Conservation (phyloP, 2,329 filamentous ascomycete genomes). For the Shiraia sp. region DNA sequence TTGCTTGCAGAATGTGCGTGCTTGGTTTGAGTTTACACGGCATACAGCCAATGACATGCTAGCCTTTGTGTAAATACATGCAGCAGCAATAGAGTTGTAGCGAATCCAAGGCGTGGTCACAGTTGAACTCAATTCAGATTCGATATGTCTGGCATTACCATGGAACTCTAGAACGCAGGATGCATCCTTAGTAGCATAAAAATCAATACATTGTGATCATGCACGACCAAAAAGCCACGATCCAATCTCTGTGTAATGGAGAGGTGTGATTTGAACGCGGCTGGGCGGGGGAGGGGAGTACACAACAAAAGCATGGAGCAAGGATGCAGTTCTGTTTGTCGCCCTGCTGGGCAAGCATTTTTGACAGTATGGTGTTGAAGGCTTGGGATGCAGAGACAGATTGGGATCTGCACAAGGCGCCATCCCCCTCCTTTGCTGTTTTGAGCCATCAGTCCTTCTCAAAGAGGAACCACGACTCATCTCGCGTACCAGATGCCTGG, state of each 20-base stretch:
- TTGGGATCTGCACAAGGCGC: slow-evolving; percentile 17
- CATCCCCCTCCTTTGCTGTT: slow-evolving; percentile 14
- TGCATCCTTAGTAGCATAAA: not conserved
- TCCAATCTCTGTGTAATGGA: no score
- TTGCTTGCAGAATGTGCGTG: slow-evolving; percentile 15
- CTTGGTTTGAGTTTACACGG: slow-evolving; percentile 3
- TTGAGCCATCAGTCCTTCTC: slow-evolving; percentile 10
- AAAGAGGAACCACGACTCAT: slow-evolving; percentile 13
- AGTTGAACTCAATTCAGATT: slow-evolving; percentile 10
- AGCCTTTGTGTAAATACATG: not conserved
- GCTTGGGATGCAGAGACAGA: slow-evolving; percentile 4
- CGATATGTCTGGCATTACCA: no score
- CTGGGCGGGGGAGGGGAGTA: no score
- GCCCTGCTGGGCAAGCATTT: not conserved
- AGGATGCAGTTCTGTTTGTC: no score
- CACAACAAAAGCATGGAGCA: no score
- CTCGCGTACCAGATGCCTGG: slow-evolving; percentile 7
- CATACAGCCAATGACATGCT: slow-evolving; percentile 6
- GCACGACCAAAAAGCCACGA: no score
- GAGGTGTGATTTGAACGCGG: no score
- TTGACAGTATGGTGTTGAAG: slow-evolving; percentile 3
- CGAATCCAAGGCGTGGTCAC: not conserved
- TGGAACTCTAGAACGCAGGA: no score
- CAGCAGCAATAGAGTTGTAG: no score
- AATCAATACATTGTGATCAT: not conserved